Evolutionary conservation across 176 grass and related monocot species (phyloP).

Genomic region (Carex parvula): DNA sequence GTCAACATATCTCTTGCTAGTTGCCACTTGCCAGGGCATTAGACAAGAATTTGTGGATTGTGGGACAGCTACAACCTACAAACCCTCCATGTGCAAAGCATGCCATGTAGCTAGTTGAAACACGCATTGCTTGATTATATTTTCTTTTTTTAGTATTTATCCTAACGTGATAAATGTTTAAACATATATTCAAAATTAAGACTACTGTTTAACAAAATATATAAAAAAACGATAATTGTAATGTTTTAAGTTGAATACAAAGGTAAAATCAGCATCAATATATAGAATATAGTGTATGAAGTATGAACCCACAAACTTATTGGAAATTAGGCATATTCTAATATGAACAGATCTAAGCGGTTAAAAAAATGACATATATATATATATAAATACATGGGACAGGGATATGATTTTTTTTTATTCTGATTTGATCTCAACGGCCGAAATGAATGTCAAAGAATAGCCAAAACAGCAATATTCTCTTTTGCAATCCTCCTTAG

Average conservation of each 20-base stretch:
- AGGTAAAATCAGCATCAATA: neutral
- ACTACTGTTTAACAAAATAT: neutral
- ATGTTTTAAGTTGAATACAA: neutral
- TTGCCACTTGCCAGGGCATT: neutral
- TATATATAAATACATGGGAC: too few species aligned
- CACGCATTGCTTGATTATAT: neutral
- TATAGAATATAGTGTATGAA: neutral
- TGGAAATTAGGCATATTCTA: neutral
- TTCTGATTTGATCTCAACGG: slow-evolving; percentile 1
- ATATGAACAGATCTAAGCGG: neutral
- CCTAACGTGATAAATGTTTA: neutral
- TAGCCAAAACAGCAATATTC: slow-evolving; percentile 19
- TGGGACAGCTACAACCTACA: neutral
- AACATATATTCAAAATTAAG: neutral
- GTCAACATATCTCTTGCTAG: neutral
- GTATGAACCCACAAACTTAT: neutral
- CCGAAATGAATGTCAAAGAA: too few species aligned
- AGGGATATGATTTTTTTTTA: neutral
- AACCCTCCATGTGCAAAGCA: neutral
- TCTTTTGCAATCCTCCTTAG: slow-evolving; percentile 5
- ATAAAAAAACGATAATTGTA: neutral
- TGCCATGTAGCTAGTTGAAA: neutral
- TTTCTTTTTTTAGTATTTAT: neutral
- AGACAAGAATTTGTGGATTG: neutral
- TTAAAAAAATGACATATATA: neutral